Base-by-base conservation (phyloP, 2,329 filamentous ascomycete species). In the Microdochium paspali region DNA sequence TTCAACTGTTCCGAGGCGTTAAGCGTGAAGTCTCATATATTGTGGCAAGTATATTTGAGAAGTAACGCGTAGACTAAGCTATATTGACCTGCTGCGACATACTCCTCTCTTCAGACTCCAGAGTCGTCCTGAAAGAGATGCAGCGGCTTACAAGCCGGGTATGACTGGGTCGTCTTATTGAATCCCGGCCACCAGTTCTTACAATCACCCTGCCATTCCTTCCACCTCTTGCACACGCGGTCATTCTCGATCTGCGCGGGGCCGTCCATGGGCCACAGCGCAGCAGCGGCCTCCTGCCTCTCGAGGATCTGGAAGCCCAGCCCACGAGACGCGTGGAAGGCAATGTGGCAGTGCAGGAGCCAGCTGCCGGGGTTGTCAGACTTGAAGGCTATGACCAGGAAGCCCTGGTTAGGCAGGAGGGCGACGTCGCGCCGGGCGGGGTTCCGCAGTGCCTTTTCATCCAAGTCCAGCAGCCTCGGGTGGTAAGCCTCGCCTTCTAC, bases 401-500 rank as follows among this genome's bases (percentile, higher is more conserved):
- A 70, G 0, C 74, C 73, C 9, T 54, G 52, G 1, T 55, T 56
- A 1, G 66, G 68, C 2, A 79, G 63, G 51, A 73, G 66, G 5
- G 73, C 73, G 2, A 73, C 71, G 53, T 79, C 75, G 31, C 76
- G 67, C 10, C 76, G 71, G 24, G 72, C 67, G 1, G 76, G 74
- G 55, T 78, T 79, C 45, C 52, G 44, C 51, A 61, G 56, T n/a
- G n/a, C n/a, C n/a, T n/a, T n/a, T n/a, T n/a, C n/a, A n/a, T n/a
- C n/a, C n/a, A n/a, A n/a, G n/a, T n/a, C n/a, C n/a, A n/a, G n/a
- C n/a, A 7, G 46, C 43, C 47, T 40, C 18, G 6, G 3, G n/a
- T 40, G 35, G 35, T 40, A 56, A 0, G 47, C 45, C 20, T 45
- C 3, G 24, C 53, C 49, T 30, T 49, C 32, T 25, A 26, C 47